Evolutionary conservation across 2,329 filamentous ascomycete species (phyloP).

Genomic region (Arthrobotrys entomopaga): DNA sequence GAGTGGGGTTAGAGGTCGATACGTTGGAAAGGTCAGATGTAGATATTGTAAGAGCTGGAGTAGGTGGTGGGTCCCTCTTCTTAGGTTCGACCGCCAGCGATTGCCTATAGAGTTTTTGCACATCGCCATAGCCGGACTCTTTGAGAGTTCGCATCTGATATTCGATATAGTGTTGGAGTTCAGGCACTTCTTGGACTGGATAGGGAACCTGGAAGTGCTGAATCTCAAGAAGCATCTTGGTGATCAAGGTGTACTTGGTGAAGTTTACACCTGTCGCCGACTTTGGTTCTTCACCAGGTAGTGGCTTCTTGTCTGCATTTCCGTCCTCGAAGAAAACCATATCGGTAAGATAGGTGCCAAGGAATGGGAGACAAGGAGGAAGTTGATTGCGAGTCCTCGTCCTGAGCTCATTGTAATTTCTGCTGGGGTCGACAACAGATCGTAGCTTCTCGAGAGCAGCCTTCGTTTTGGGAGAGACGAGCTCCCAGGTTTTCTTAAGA

Average conservation of each 20-base stretch:
- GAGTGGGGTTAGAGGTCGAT: slow-evolving; percentile 24
- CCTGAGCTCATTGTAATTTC: slow-evolving; percentile 89
- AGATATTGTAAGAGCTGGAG: slow-evolving; percentile 56
- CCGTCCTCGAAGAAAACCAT: slow-evolving; percentile 95
- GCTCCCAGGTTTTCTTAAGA: slow-evolving; percentile 90
- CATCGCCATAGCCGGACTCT: slow-evolving; percentile 66
- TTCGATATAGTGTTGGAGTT: slow-evolving; percentile 93
- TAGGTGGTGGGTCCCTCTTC: slow-evolving; percentile 63
- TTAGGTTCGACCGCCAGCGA: slow-evolving; percentile 84
- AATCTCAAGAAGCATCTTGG: slow-evolving; percentile 93
- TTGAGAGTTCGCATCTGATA: slow-evolving; percentile 81
- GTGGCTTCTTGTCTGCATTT: slow-evolving; percentile 76
- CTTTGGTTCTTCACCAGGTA: slow-evolving; percentile 68
- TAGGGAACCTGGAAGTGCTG: slow-evolving; percentile 97
- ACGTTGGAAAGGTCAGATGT: slow-evolving; percentile 31
- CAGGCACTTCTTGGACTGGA: slow-evolving; percentile 80
- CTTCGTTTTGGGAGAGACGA: slow-evolving; percentile 84
- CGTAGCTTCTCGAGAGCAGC: slow-evolving; percentile 80
- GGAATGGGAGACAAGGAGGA: slow-evolving; percentile 91
- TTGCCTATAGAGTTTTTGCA: slow-evolving; percentile 79
- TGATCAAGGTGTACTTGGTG: slow-evolving; percentile 93
- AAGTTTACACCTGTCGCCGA: slow-evolving; percentile 91
- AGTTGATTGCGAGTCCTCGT: slow-evolving; percentile 84
- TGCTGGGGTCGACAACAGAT: slow-evolving; percentile 84
- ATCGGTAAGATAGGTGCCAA: slow-evolving; percentile 96